Conservation (phyloP, 1,284 basidiomycete species). For the Ustilago loliicola region DNA sequence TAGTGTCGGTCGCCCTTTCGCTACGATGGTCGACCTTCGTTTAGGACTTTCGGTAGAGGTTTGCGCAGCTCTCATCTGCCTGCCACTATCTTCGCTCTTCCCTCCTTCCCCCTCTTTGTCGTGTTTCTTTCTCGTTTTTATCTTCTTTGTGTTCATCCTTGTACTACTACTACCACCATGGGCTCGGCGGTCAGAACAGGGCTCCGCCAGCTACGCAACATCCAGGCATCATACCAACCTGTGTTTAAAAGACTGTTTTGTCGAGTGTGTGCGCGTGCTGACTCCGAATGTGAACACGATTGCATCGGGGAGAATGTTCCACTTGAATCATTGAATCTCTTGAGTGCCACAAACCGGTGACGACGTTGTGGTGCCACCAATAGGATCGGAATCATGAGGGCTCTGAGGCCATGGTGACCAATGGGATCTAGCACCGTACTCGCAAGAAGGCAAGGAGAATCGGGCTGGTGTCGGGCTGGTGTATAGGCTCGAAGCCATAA, state of each 20-base stretch:
- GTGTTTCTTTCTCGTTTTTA: conserved; percentile 29
- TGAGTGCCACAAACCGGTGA: too few relatives aligned
- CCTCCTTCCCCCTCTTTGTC: conserved; percentile 9
- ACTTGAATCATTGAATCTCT: not conserved
- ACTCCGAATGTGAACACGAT: not conserved
- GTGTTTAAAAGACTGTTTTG: conserved; percentile 8
- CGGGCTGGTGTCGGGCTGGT: too few relatives aligned
- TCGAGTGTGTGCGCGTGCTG: conserved; percentile 1
- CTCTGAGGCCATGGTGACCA: too few relatives aligned
- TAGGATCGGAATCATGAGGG: too few relatives aligned
- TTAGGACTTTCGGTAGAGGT: conserved; percentile 28
- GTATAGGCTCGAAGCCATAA: not conserved
- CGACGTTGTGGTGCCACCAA: too few relatives aligned
- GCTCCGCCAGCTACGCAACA: conserved; percentile 56
- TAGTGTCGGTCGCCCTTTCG: not conserved
- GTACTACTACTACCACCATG: conserved; percentile 61
- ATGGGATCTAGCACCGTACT: too few relatives aligned
- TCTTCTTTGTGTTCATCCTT: conserved; percentile 59
- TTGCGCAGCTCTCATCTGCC: not conserved
- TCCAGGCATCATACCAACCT: conserved; percentile 58
- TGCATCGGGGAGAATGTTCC: not conserved
- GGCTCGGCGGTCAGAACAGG: conserved; percentile 60
- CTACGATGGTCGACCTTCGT: conserved; percentile 7
- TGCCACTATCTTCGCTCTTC: conserved; percentile 17
- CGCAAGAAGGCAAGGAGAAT: not conserved